phyloP scores from a whole-genome alignment of 2,329 filamentous ascomycete genomes.

The Talaromyces sp. region DNA sequence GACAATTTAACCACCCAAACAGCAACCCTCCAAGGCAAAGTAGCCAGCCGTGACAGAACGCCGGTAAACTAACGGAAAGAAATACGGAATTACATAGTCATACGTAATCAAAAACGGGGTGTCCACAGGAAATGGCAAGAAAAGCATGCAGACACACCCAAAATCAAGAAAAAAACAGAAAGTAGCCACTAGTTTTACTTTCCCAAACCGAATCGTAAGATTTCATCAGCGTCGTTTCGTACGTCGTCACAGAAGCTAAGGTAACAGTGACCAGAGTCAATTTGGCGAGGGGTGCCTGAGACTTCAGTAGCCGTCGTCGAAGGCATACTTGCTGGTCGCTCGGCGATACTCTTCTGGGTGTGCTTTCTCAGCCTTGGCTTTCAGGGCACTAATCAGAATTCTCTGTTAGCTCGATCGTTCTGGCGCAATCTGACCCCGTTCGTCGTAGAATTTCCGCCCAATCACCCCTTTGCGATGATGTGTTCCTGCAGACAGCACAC shows the following conservation, averaged over 20 bases:
- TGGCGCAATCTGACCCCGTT: constrained; percentile 19
- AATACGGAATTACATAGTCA: constrained; percentile 17
- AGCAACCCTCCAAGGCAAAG: neutral
- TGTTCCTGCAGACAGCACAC: constrained; percentile 10
- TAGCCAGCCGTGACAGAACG: constrained; percentile 8
- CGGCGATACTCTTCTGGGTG: constrained; percentile 45
- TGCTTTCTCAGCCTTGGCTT: constrained; percentile 41
- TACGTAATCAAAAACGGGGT: constrained; percentile 10
- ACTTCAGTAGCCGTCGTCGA: constrained; percentile 31
- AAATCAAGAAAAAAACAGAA: constrained; percentile 18
- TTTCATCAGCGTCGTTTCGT: constrained; percentile 24
- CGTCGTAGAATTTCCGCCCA: constrained; percentile 15
- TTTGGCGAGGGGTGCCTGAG: neutral
- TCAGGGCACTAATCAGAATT: constrained; percentile 31
- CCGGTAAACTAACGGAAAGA: constrained; percentile 1
- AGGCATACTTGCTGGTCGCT: constrained; percentile 41
- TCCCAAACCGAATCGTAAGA: constrained; percentile 10
- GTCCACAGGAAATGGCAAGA: constrained; percentile 13
- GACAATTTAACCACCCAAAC: constrained; percentile 9
- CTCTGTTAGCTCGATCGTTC: constrained; percentile 24
- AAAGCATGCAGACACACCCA: constrained; percentile 16
- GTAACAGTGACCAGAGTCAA: neutral
- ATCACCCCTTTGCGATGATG: neutral
- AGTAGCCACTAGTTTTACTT: constrained; percentile 18
- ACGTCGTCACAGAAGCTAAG: constrained; percentile 7